A percentile compares a stretch with the other conserved stretches of the same genome.
Conservation (phyloP, 176 grass and related monocot species). For the Avena eriantha region DNA sequence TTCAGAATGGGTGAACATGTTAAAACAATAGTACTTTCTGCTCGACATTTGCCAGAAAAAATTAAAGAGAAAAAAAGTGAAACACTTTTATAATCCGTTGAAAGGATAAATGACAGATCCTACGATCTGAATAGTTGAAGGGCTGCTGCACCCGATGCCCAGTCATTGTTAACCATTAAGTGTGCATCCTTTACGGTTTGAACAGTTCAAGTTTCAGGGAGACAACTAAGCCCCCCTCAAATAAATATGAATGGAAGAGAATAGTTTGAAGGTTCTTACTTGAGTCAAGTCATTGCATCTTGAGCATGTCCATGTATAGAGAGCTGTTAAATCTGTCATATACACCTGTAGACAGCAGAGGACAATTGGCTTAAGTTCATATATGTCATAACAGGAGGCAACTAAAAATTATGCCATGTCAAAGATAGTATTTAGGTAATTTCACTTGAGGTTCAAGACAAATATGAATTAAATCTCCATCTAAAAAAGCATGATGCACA, state of each 20-base stretch:
- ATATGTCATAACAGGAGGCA: constrained; percentile 15
- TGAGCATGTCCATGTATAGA: constrained; percentile 77
- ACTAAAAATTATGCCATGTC: not conserved
- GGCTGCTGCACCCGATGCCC: not conserved
- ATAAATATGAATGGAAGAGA: constrained; percentile 31
- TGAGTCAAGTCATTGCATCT: constrained; percentile 85
- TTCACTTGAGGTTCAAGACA: not conserved
- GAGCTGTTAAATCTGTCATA: constrained; percentile 70
- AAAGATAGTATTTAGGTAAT: not conserved
- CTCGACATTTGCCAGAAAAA: constrained; percentile 12
- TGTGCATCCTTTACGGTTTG: not conserved
- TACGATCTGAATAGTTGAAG: not conserved
- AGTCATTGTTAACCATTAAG: not conserved
- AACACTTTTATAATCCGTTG: not conserved
- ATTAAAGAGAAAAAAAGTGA: not conserved
- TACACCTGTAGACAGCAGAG: constrained; percentile 55
- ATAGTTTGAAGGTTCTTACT: constrained; percentile 54
- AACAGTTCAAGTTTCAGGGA: not conserved
- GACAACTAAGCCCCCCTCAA: not conserved
- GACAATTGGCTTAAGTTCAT: constrained; percentile 30
- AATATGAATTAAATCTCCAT: constrained; percentile 2
- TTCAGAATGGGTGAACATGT: constrained; percentile 38
- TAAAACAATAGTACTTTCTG: constrained; percentile 32
- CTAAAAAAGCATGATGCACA: not conserved
- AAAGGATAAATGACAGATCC: not conserved